phyloP scores from a whole-genome alignment of 2,329 filamentous ascomycete genomes.

The Tolypocladium sp. region DNA sequence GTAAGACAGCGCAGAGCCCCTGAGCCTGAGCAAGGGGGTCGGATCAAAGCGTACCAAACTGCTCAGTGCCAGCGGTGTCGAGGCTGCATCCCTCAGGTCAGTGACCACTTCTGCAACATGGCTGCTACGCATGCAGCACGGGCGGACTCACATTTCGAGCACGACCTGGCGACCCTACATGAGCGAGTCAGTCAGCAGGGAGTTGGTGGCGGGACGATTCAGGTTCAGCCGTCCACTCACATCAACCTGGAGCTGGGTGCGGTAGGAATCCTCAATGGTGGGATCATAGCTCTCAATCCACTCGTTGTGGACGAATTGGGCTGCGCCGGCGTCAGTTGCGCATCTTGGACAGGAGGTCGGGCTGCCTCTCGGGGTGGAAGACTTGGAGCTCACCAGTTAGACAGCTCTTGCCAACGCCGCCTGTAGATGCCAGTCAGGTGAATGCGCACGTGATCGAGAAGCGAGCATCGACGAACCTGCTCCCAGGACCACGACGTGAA shows the following conservation, averaged over 20 bases:
- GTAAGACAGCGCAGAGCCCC: neutral
- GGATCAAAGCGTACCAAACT: conserved; percentile 57
- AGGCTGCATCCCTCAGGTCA: conserved; percentile 41
- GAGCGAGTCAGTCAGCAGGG: conserved; percentile 18
- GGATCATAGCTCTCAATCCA: conserved; percentile 86
- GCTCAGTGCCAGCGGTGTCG: conserved; percentile 85
- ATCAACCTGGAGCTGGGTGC: conserved; percentile 71
- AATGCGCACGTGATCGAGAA: conserved; percentile 6
- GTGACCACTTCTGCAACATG: neutral
- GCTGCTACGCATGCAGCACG: neutral
- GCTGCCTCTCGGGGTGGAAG: neutral
- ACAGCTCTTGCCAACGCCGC: conserved; percentile 88
- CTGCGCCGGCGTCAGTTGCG: conserved; percentile 28
- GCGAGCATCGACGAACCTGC: conserved; percentile 47
- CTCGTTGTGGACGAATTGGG: conserved; percentile 88
- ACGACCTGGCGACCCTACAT: conserved; percentile 74
- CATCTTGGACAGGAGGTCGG: neutral
- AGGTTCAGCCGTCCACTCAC: conserved; percentile 42
- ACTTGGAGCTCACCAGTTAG: conserved; percentile 60
- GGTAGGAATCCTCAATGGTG: conserved; percentile 70
- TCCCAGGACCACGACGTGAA: conserved; percentile 74
- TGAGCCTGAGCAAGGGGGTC: neutral
- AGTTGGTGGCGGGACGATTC: neutral
- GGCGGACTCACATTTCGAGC: conserved; percentile 67
- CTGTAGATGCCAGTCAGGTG: conserved; percentile 35